Evolutionary conservation across 2,329 filamentous ascomycete species (phyloP).

Genomic region (Zasmidium cellare): DNA sequence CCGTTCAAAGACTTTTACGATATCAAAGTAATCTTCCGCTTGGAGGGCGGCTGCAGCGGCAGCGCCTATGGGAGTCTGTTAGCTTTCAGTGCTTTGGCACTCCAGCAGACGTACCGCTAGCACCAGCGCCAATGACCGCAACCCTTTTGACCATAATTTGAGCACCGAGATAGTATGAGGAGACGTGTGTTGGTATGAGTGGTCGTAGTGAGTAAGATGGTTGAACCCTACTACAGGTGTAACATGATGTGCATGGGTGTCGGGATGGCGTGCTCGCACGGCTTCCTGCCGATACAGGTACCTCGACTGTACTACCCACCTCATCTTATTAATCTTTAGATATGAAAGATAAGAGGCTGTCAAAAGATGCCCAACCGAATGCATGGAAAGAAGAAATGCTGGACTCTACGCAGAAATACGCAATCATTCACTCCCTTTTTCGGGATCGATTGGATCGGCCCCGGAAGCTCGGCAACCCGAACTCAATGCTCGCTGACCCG

Average conservation of each 20-base stretch:
- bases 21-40: constrained; percentile 36
- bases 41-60: constrained; percentile 36
- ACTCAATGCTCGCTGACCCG: too few relatives aligned
- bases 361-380: too few relatives aligned
- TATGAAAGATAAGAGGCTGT: too few relatives aligned
- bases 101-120: constrained; percentile 13
- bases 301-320: too few relatives aligned
- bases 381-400: too few relatives aligned
- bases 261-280: constrained; percentile 4
- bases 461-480: background rate
- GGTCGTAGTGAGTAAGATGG: background rate
- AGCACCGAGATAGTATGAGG: background rate
- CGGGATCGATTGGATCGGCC: background rate
- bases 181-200: background rate
- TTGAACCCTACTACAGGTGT: background rate
- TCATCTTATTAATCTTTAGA: too few relatives aligned
- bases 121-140: constrained; percentile 35
- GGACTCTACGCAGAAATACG: too few relatives aligned
- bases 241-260: constrained; percentile 2
- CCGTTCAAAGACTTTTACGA: constrained; percentile 38
- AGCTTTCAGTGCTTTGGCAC: constrained; percentile 7
- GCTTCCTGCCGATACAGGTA: too few relatives aligned
- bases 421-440: background rate
- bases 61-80: constrained; percentile 26
- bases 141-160: constrained; percentile 15